phyloP scores from a whole-genome alignment of 1,284 basidiomycete species.

The Porodaedalea pini region DNA sequence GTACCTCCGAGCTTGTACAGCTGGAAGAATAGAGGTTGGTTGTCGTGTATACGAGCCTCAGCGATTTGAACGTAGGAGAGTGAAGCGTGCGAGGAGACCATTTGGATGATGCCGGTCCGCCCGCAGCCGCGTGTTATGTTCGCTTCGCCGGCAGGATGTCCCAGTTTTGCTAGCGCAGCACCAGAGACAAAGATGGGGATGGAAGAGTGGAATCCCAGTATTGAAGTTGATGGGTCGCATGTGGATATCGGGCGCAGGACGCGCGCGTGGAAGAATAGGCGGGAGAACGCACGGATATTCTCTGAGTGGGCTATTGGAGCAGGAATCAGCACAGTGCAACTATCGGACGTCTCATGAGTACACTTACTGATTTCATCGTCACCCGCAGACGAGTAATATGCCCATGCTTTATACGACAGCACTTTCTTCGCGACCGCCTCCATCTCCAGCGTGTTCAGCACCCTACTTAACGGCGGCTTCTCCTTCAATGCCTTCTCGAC shows the following conservation, averaged over 20 bases:
- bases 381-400: conserved; percentile 80
- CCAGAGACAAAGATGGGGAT: conserved; percentile 85
- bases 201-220: conserved; percentile 70
- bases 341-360: not conserved
- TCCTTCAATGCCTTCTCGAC: conserved; percentile 59
- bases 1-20: conserved; percentile 84
- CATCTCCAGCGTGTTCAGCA: conserved; percentile 76
- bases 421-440: conserved; percentile 65
- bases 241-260: conserved; percentile 69
- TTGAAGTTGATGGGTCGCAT: conserved; percentile 72
- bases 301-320: conserved; percentile 49
- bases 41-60: conserved; percentile 47
- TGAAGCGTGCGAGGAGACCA: conserved; percentile 87
- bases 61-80: conserved; percentile 73
- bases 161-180: conserved; percentile 85
- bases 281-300: conserved; percentile 71
- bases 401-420: conserved; percentile 67
- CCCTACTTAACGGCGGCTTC: conserved; percentile 61
- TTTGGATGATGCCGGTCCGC: conserved; percentile 77
- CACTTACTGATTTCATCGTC: conserved; percentile 78
- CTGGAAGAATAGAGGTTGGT: conserved; percentile 80
- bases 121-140: conserved; percentile 79
- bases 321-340: conserved; percentile 9
- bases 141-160: conserved; percentile 83
- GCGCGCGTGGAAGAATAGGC: conserved; percentile 80